Conservation (phyloP, 495 filamentous ascomycete genomes). For the Hypoxylon perforatum region DNA sequence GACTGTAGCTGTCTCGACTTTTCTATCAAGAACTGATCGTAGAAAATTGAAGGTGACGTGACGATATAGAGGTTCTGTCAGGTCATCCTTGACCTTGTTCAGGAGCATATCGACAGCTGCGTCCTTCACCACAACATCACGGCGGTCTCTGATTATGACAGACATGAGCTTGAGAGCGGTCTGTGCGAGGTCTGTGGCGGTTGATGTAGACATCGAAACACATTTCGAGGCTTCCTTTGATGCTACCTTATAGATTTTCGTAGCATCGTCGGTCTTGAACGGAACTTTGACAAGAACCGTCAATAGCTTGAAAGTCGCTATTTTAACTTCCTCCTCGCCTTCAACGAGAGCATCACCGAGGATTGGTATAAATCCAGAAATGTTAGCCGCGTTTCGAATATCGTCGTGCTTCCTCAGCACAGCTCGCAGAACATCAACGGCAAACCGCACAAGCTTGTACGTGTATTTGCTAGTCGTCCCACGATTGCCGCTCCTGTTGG, state of each 20-base stretch:
- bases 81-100: constrained; percentile 82
- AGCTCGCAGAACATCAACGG: constrained; percentile 84
- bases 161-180: constrained; percentile 87
- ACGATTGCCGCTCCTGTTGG: constrained; percentile 73
- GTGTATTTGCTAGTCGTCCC: constrained; percentile 77
- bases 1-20: constrained; percentile 84
- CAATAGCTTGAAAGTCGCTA: constrained; percentile 83
- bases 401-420: constrained; percentile 82
- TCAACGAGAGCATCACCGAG: constrained; percentile 86
- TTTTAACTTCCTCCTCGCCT: constrained; percentile 88
- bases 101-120: constrained; percentile 85
- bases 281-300: constrained; percentile 87
- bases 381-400: constrained; percentile 79
- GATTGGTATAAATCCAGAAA: constrained; percentile 86
- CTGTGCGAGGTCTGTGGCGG: constrained; percentile 82
- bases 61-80: constrained; percentile 91
- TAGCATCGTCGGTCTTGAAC: constrained; percentile 75
- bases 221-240: constrained; percentile 82
- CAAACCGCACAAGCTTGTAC: constrained; percentile 86
- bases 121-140: constrained; percentile 78
- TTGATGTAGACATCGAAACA: constrained; percentile 70
- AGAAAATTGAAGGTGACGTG: constrained; percentile 95
- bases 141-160: constrained; percentile 83
- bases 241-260: constrained; percentile 81
- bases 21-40: constrained; percentile 82